phyloP scores from a whole-genome alignment of 2,329 filamentous ascomycete genomes.

The Pyricularia grisea region DNA sequence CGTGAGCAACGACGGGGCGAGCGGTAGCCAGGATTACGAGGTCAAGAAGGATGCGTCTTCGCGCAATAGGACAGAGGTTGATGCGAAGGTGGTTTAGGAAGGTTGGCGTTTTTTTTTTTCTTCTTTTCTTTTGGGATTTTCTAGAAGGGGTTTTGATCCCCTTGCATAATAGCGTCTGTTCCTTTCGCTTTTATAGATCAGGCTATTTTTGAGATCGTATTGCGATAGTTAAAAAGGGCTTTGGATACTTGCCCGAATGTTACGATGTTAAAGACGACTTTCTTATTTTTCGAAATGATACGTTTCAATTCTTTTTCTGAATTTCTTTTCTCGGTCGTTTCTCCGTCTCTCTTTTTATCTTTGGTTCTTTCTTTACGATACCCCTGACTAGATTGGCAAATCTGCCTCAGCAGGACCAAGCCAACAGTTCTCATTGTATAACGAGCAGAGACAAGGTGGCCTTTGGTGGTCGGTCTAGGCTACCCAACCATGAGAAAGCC shows the following conservation, averaged over 20 bases:
- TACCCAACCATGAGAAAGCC: not conserved
- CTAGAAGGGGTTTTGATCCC: not conserved
- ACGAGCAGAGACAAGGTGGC: not conserved
- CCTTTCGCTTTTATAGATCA: not conserved
- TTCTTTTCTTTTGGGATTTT: not conserved
- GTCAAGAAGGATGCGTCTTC: not conserved
- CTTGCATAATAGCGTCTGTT: not conserved
- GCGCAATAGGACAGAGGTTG: not conserved
- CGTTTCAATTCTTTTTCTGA: not conserved
- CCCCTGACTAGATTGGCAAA: not conserved
- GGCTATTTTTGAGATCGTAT: not conserved
- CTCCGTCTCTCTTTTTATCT: not conserved
- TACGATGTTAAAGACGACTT: not conserved
- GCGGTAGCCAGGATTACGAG: conserved; percentile 4
- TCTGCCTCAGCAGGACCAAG: not conserved
- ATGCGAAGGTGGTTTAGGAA: not conserved
- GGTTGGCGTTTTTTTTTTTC: not conserved
- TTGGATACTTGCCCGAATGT: not conserved
- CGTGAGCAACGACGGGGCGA: not conserved
- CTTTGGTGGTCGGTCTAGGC: not conserved
- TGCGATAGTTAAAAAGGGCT: too few species aligned
- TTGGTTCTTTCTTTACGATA: not conserved
- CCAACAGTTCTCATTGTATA: not conserved
- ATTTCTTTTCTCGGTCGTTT: too few species aligned
- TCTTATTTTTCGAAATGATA: not conserved